Evolutionary conservation across 371 early-diverging fungal species (phyloP).

Genomic region (Umbelopsis sp.): DNA sequence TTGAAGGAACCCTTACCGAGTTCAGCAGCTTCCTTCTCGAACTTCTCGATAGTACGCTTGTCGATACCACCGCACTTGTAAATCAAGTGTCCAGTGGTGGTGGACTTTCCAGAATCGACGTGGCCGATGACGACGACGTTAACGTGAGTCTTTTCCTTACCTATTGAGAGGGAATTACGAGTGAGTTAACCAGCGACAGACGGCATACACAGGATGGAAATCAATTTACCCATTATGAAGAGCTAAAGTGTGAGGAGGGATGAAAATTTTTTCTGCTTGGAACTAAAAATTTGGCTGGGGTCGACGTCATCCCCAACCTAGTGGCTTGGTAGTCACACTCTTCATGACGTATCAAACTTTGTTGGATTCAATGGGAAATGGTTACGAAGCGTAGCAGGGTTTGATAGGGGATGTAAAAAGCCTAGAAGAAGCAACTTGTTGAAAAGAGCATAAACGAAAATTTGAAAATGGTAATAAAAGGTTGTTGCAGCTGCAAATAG

Average conservation of each 20-base stretch:
- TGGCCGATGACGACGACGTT: constrained; percentile 99
- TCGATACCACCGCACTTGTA: constrained; percentile 99
- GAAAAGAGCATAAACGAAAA: no score
- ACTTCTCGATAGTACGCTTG: constrained; percentile 99
- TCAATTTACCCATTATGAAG: background rate
- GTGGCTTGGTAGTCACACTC: background rate
- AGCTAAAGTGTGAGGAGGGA: constrained; percentile 14
- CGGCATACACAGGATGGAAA: background rate
- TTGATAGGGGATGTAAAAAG: no score
- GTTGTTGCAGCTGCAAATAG: no score
- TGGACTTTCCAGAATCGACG: constrained; percentile 91
- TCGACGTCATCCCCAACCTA: background rate
- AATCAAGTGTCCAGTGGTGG: constrained; percentile 92
- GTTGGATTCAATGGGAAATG: no score
- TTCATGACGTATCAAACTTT: no score
- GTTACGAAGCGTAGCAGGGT: no score
- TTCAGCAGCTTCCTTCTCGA: constrained; percentile 98
- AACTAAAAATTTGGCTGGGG: background rate
- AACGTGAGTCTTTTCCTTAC: constrained; percentile 94
- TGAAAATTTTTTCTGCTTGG: background rate
- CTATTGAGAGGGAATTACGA: constrained; percentile 52
- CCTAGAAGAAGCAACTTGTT: no score
- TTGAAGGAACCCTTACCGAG: constrained; percentile 99
- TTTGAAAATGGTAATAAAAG: no score
- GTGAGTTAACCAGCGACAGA: background rate